Evolutionary conservation across 2,329 filamentous ascomycete genomes (phyloP), one percentile per base, ranked within the genome.

Genomic region (Colletotrichum gigasporum): DNA sequence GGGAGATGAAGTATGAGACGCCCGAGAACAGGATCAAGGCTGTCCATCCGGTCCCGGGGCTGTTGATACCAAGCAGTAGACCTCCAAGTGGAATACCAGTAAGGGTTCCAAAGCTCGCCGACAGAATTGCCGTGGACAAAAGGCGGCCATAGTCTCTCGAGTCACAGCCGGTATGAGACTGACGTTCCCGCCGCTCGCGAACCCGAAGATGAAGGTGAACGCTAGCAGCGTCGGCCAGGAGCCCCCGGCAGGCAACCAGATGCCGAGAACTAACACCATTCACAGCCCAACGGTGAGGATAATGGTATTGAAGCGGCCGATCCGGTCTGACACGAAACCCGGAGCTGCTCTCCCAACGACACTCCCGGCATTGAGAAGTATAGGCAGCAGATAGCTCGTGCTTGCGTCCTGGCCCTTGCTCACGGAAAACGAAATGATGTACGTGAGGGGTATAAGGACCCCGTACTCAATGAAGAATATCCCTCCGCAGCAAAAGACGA

Each of bases 221-320:
- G 16, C 50, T 4, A 41, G 34, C 22, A 52, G 1, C 14, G 34
- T 24, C 4, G 50, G 22, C 50, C 50, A 52, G 14, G 50, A 52
- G n/a, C 34, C 22, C 8, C 37, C 37, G 6, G 37, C 51, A 2
- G 51, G 37, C 24, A 54, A 20, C 51, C 51, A 54, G 1, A 44
- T 16, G 2, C 12, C 51, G 8, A 54, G 34, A 30, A 54, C 51
- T 0, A 37, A 44, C 11, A 44, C 24, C 26, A 32, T 54, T 16
- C 51, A 54, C 12, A 44, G 37, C 8, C 37, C 75, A 7, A 92
- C 83, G 0, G 90, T 89, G 18, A 88, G 77, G 65, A 97, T 87
- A 79, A 94, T 92, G 24, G 88, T 87, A 72, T 97, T 97, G 80
- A 92, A 97, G 2, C 92, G 86, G 0, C 95, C 94, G n/a, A 96